Percentiles rank a stretch among this genome's conserved stretches.
These are phyloP conservation scores for Fusarium lyarnte DNA, from an alignment of 2,329 filamentous ascomycete species.

Conservation along the genomic window DNA sequence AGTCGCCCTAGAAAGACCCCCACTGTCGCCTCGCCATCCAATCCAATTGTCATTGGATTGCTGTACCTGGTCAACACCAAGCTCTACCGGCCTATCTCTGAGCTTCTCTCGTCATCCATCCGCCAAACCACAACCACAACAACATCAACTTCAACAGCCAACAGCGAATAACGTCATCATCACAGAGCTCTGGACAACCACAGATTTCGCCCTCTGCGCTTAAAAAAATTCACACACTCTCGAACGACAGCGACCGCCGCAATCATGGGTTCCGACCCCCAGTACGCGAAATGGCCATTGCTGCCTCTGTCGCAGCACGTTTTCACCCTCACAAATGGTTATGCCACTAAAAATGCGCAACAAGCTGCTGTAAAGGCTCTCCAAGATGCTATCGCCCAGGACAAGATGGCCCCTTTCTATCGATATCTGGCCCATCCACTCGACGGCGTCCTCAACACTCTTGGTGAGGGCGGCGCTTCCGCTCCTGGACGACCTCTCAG, in stretches of 20 bases:
- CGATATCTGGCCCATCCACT: conserved; percentile 83
- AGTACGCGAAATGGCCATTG: conserved; percentile 86
- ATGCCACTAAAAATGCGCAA: conserved; percentile 72
- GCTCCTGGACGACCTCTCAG: conserved; percentile 66
- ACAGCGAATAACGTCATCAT: neutral
- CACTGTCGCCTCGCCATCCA: conserved; percentile 38
- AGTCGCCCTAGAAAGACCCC: conserved; percentile 5
- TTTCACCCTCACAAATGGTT: conserved; percentile 85
- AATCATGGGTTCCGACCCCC: conserved; percentile 81
- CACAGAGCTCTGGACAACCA: neutral
- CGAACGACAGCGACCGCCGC: conserved; percentile 39
- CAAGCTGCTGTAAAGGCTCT: conserved; percentile 77
- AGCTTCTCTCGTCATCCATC: conserved; percentile 42
- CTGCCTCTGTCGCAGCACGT: conserved; percentile 85
- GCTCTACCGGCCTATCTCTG: conserved; percentile 31
- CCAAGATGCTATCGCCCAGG: conserved; percentile 82
- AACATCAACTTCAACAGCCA: conserved; percentile 3
- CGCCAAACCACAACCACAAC: conserved; percentile 22
- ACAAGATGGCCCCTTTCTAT: conserved; percentile 91
- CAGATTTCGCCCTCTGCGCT: neutral
- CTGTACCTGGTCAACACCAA: conserved; percentile 33
- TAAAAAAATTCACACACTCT: conserved; percentile 40
- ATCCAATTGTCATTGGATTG: conserved; percentile 29
- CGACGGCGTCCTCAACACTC: conserved; percentile 82
- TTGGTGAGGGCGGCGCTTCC: conserved; percentile 69